Evolutionary conservation across 768 basidiomycete species (phyloP).

Genomic region (Mycena olivaceomarginata): DNA sequence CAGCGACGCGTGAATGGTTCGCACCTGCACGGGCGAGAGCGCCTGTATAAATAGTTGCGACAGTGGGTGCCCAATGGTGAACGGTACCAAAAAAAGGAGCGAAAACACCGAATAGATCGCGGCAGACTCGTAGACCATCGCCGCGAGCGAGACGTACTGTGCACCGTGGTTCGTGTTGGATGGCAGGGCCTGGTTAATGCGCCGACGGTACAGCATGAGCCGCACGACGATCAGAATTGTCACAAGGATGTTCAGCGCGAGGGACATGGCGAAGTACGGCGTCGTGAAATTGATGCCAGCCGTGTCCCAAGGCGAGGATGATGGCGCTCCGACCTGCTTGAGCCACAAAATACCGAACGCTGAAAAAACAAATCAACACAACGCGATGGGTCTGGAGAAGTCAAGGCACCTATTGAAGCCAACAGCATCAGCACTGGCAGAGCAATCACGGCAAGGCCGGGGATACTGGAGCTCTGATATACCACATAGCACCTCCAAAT

Average conservation of each 20-base stretch:
- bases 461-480: conserved; percentile 29
- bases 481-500: conserved; percentile 46
- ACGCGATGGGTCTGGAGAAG: not conserved
- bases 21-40: conserved; percentile 44
- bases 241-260: conserved; percentile 44
- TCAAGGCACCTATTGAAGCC: conserved; percentile 11
- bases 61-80: conserved; percentile 19
- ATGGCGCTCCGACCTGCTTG: conserved; percentile 39
- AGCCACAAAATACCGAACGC: conserved; percentile 41
- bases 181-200: conserved; percentile 36
- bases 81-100: conserved; percentile 45
- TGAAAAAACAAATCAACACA: conserved; percentile 5
- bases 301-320: conserved; percentile 30
- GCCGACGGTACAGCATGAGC: conserved; percentile 40
- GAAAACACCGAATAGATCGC: conserved; percentile 41
- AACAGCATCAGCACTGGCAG: conserved; percentile 9
- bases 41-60: conserved; percentile 41
- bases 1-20: not conserved
- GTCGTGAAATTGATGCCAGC: conserved; percentile 40
- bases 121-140: conserved; percentile 46
- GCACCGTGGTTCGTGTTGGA: conserved; percentile 34
- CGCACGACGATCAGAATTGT: conserved; percentile 44
- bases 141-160: conserved; percentile 43
- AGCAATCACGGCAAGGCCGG: conserved; percentile 9
- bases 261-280: conserved; percentile 42